Evolutionary conservation across 345 rosid genomes (phyloP), one percentile per base, ranked within the genome.

Genomic region (Gynandropsis gynandra): DNA sequence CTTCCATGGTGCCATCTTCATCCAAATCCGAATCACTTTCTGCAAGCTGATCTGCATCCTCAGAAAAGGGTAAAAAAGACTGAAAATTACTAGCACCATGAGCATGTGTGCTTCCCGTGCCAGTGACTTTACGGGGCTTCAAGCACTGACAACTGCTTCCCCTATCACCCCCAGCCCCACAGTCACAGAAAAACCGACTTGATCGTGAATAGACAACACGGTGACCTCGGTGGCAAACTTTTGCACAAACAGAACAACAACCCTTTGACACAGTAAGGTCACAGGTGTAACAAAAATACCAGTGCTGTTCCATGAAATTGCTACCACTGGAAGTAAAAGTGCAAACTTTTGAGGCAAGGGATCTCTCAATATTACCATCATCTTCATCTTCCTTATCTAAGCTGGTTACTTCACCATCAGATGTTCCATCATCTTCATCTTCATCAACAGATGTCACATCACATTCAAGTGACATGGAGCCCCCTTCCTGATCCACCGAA

Each of bases 211-310:
- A 92, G 59, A 87, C 98, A 68, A 92, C 98, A 67, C 90, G 97
- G 62, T 92, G 98, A 50, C 97, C 98, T 13, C 84, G 83, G 73
- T 92, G 98, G 67, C 98, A 92, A 66, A 92, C 97, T 78, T 87
- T 92, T 61, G 98, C 97, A 38, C 98, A 92, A 15, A 87, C 85
- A 60, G 98, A 92, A 66, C 98, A 92, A 65, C 98, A 92, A 38
- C 98, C 98, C 73, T 92, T 92, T 45, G 96, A 79, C 52, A 83
- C 95, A 10, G 92, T 83, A 57, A 92, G 81, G 70, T 92, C 98
- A 75, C 98, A 92, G n/a, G 98, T 92, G 70, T 92, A 92, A 72
- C 98, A 92, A 64, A 92, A 92, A 58, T 92, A 92, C 98, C 98
- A 92, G 65, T 92, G 98, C 49, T 92, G 98, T 63, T 92, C 98